Percentiles rank a stretch among this genome's conserved stretches.
phyloP scores from a whole-genome alignment of 352 stramenopile genomes.

The Albugo laibachii region DNA sequence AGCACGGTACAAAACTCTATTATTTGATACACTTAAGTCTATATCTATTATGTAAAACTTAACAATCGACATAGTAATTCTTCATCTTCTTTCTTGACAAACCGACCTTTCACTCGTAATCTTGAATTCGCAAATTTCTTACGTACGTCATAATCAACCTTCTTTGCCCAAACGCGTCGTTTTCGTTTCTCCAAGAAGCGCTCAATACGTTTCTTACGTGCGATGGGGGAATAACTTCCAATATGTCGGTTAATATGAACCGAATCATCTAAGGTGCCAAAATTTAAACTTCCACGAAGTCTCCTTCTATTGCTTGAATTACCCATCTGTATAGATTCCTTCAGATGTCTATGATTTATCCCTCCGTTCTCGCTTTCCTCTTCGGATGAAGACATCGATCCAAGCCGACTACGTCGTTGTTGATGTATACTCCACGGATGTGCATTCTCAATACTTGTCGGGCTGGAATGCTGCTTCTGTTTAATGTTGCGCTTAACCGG shows the following conservation, averaged over 20 bases:
- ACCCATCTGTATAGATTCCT: slow-evolving; percentile 68
- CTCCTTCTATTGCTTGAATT: slow-evolving; percentile 52
- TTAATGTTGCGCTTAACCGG: too few relatives aligned
- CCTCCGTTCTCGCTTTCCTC: slow-evolving; percentile 46
- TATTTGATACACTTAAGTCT: background rate
- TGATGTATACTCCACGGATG: slow-evolving; percentile 31
- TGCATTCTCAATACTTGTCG: slow-evolving; percentile 45
- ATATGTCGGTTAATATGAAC: slow-evolving; percentile 39
- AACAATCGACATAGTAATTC: slow-evolving; percentile 71
- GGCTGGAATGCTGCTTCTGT: slow-evolving; percentile 37
- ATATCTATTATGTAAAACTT: slow-evolving; percentile 40
- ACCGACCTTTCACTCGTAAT: slow-evolving; percentile 93
- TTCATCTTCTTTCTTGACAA: slow-evolving; percentile 98
- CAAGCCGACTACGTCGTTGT: slow-evolving; percentile 38
- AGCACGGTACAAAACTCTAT: too few relatives aligned
- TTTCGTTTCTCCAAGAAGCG: slow-evolving; percentile 86
- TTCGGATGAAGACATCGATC: slow-evolving; percentile 58
- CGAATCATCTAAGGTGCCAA: slow-evolving; percentile 4
- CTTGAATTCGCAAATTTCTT: slow-evolving; percentile 98
- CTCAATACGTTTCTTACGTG: slow-evolving; percentile 67
- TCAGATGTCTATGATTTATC: slow-evolving; percentile 42
- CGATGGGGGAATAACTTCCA: slow-evolving; percentile 76
- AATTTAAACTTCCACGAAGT: slow-evolving; percentile 5
- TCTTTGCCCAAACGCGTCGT: slow-evolving; percentile 90
- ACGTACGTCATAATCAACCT: slow-evolving; percentile 96